Percentiles rank a stretch among this genome's conserved stretches.
Conservation (phyloP, 2,329 filamentous ascomycete genomes). For the Pyrenophora seminiperda region DNA sequence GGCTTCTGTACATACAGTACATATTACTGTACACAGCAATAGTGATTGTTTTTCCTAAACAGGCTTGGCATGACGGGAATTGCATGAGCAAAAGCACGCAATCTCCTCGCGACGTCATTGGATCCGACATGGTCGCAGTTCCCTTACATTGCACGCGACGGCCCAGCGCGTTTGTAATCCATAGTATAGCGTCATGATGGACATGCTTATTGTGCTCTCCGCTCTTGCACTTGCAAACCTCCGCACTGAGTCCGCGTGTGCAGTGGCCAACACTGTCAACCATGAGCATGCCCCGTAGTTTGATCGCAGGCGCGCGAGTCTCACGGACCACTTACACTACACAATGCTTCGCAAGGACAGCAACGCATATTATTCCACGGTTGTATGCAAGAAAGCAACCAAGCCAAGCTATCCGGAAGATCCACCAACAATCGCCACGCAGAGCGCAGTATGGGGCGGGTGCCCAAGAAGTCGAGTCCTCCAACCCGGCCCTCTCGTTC, state of each 20-base stretch:
- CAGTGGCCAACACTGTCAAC: conserved; percentile 4
- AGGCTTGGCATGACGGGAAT: conserved; percentile 15
- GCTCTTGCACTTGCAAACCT: conserved; percentile 13
- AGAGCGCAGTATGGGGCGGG: conserved; percentile 33
- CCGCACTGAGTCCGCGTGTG: conserved; percentile 3
- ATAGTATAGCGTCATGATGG: conserved; percentile 25
- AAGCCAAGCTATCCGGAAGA: conserved; percentile 27
- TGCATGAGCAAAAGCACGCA: conserved; percentile 27
- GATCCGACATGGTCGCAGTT: conserved; percentile 18
- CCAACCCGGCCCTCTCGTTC: conserved; percentile 50
- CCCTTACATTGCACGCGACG: conserved; percentile 15
- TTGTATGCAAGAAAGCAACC: conserved; percentile 27
- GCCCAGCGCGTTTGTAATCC: conserved; percentile 22
- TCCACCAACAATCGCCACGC: conserved; percentile 39
- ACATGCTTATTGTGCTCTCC: conserved; percentile 8
- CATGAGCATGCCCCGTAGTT: conserved; percentile 41
- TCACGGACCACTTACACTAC: conserved; percentile 18
- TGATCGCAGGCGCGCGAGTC: conserved; percentile 32
- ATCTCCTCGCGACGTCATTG: conserved; percentile 35
- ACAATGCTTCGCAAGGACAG: conserved; percentile 11
- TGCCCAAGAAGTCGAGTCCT: conserved; percentile 37
- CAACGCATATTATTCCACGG: conserved; percentile 12
- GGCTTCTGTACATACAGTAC: no score
- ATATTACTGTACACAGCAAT: no score
- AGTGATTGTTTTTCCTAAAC: conserved; percentile 13